A percentile compares a stretch with the other conserved stretches of the same genome.
Conservation (phyloP, 2,329 filamentous ascomycete species). For the Claviceps quebecensis region DNA sequence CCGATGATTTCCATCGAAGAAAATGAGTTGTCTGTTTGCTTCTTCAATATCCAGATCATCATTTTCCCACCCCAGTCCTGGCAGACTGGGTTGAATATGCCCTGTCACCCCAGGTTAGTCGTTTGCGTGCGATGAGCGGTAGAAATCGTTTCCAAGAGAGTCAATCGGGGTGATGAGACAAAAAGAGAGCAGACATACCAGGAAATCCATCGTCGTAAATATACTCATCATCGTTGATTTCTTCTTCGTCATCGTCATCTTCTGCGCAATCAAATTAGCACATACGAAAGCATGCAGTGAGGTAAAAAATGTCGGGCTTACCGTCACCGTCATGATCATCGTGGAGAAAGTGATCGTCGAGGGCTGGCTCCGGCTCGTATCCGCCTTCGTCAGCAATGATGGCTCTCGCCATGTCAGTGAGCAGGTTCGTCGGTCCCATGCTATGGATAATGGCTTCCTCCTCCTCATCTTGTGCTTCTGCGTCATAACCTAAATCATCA, state of each 20-base stretch:
- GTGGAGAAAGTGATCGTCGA: constrained; percentile 39
- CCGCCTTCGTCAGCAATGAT: constrained; percentile 37
- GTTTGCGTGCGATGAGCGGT: not conserved
- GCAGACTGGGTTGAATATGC: constrained; percentile 23
- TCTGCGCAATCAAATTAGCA: constrained; percentile 13
- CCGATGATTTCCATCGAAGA: constrained; percentile 36
- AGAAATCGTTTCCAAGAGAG: not conserved
- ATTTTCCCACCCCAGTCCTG: constrained; percentile 44
- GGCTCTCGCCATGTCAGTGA: constrained; percentile 42
- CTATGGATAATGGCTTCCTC: constrained; percentile 34
- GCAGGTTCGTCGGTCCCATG: constrained; percentile 30
- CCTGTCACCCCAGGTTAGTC: not conserved
- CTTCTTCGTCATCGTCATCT: constrained; percentile 53
- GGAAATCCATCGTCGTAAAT: constrained; percentile 46
- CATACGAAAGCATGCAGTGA: not conserved
- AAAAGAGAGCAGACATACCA: constrained; percentile 26
- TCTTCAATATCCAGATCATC: constrained; percentile 37
- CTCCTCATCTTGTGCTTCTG: constrained; percentile 39
- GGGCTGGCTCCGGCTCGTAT: constrained; percentile 37
- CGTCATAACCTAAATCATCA: constrained; percentile 41
- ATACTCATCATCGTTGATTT: constrained; percentile 54
- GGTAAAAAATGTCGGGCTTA: constrained; percentile 13
- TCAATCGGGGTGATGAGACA: not conserved
- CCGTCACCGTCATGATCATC: constrained; percentile 47
- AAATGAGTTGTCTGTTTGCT: constrained; percentile 30